Percentiles rank a stretch among this genome's conserved stretches.
Evolutionary conservation across 192 early-diverging fungal genomes (phyloP).

Genomic region (Mortierella hygrophila): DNA sequence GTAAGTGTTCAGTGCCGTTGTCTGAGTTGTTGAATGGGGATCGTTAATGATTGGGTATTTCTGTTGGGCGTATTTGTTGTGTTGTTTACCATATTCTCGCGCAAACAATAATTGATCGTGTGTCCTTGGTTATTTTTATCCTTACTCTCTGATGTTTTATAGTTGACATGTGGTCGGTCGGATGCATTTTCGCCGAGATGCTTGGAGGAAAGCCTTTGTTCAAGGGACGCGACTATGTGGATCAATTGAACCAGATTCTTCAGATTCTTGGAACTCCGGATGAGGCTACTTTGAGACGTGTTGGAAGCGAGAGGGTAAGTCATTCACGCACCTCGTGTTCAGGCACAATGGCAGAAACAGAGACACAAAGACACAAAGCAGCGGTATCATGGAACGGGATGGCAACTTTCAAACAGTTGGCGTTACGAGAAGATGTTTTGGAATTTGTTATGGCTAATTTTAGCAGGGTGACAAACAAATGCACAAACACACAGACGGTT

Average conservation of each 20-base stretch:
- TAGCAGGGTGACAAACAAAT: neutral
- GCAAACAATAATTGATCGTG: neutral
- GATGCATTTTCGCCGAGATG: constrained; percentile 99
- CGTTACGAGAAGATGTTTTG: neutral
- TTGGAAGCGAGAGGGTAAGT: constrained; percentile 90
- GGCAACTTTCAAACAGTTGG: neutral
- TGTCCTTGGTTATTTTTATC: neutral
- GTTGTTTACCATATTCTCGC: neutral
- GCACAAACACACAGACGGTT: constrained; percentile 8
- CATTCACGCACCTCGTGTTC: neutral
- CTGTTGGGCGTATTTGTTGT: neutral
- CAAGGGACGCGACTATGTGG: constrained; percentile 98
- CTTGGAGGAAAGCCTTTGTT: constrained; percentile 94
- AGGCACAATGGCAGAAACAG: neutral
- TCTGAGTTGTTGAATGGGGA: neutral
- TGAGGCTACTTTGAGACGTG: constrained; percentile 85
- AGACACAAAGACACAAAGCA: neutral
- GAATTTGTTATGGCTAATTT: neutral
- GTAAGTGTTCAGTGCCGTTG: constrained; percentile 47
- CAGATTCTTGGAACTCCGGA: constrained; percentile 96
- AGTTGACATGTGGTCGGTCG: constrained; percentile 98
- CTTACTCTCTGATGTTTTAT: constrained; percentile 8
- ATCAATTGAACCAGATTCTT: constrained; percentile 98
- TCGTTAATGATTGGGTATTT: neutral
- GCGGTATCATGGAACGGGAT: neutral